Evolutionary conservation across 2,329 filamentous ascomycete genomes (phyloP), one percentile per base, ranked within the genome.

Genomic region (Colletotrichum coccodes): DNA sequence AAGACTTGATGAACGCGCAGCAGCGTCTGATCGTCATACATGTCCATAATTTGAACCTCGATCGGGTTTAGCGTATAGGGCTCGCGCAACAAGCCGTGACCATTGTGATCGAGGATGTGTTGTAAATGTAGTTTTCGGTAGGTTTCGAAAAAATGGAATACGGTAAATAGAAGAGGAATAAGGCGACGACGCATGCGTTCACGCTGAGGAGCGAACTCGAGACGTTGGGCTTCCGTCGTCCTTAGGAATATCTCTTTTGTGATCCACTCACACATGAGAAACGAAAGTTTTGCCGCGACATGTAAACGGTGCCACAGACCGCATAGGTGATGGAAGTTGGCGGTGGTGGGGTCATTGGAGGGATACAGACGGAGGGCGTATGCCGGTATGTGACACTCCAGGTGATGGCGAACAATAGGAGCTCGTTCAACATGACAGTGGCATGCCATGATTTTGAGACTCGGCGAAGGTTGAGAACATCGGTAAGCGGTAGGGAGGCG

Each of bases 71-170:
- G 68, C 0, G 89, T 91, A 71, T 87, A 90, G 0, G 89, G 86
- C 61, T 84, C 82, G 47, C 76, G 81, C 46, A 79, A 78, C 52
- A 91, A 72, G 6, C 88, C 87, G 56, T 85, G 80, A 14, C 86
- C 85, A 44, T 79, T 79, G 63, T 88, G 82, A 54, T 87, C 81
- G 56, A 81, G 79, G 28, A 91, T 83, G 69, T 88, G 87, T 71
- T 88, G 79, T 8, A 90, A 76, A 72, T 91, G 88, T 3, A 90
- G 79, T 44, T 83, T 84, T 66, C 89, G 86, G 74, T 90, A 91
- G 1, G 83, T 89, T 75, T 91, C 89, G 75, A 91, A 91, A 74
- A 91, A 91, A 75, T 91, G 89, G 71, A 91, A 91, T 28, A 90
- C 82, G 14, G 89, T 90, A 72, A 91, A 91, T 18, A 91, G 81